These are phyloP conservation scores for Kazachstania sp. DNA, from an alignment of 1,139 yeast species.

Conservation along the genomic window DNA sequence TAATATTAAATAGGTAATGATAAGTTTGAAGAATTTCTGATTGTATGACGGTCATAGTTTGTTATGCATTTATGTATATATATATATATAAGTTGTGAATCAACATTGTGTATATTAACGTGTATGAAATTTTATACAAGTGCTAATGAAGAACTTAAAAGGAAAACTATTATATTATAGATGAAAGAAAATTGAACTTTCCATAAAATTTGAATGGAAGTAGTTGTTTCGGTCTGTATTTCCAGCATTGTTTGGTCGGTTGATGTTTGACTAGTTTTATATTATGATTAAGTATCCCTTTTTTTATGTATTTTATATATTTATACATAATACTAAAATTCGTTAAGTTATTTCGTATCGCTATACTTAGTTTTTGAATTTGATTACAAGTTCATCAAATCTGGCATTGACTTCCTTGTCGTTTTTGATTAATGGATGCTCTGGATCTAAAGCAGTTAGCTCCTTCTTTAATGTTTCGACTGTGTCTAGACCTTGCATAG, in stretches of 20 bases:
- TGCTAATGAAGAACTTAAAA: not conserved
- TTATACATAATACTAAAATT: not conserved
- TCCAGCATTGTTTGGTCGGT: too few relatives aligned
- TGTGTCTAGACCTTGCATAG: slow-evolving; percentile 38
- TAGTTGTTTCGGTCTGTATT: too few relatives aligned
- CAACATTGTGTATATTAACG: not conserved
- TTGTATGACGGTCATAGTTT: not conserved
- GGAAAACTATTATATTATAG: not conserved
- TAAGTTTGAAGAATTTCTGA: not conserved
- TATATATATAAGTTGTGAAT: not conserved
- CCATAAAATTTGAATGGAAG: too few relatives aligned
- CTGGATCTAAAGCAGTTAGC: slow-evolving; percentile 37
- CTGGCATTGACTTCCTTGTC: slow-evolving; percentile 39
- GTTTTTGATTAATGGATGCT: slow-evolving; percentile 40
- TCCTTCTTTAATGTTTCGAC: slow-evolving; percentile 36
- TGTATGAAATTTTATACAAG: not conserved
- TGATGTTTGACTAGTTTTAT: too few relatives aligned
- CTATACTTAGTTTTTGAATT: slow-evolving; percentile 30
- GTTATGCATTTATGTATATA: not conserved
- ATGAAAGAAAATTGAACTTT: too few relatives aligned
- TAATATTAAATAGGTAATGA: too few relatives aligned
- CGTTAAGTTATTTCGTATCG: not conserved
- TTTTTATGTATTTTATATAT: not conserved
- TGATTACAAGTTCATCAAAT: slow-evolving; percentile 48
- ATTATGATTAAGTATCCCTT: too few relatives aligned